These are phyloP conservation scores for Aureobasidium leucospermi DNA, from an alignment of 2,329 filamentous ascomycete species.

Conservation along the genomic window DNA sequence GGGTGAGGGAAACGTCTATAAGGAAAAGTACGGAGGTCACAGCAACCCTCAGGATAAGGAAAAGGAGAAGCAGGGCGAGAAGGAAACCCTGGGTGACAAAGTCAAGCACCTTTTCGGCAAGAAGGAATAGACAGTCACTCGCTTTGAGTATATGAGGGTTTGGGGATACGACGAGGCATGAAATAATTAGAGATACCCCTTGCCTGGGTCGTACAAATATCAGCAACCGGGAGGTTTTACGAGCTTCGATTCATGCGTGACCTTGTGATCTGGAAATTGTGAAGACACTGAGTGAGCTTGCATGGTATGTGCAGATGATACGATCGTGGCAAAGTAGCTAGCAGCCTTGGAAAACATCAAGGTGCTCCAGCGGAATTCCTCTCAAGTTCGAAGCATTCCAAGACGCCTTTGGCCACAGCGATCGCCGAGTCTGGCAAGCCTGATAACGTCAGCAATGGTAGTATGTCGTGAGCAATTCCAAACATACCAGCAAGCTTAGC, in stretches of 20 bases:
- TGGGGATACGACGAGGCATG: not conserved
- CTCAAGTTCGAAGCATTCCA: slow-evolving; percentile 31
- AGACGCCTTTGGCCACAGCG: slow-evolving; percentile 54
- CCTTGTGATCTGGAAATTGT: no score
- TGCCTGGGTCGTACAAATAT: not conserved
- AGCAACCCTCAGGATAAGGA: slow-evolving; percentile 25
- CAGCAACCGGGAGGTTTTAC: not conserved
- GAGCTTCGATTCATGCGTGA: no score
- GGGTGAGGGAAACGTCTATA: slow-evolving; percentile 41
- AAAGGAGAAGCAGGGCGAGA: slow-evolving; percentile 19
- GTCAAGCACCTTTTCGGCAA: slow-evolving; percentile 33
- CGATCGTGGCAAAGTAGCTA: not conserved
- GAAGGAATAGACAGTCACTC: slow-evolving; percentile 5
- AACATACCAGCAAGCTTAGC: slow-evolving; percentile 63
- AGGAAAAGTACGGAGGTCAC: slow-evolving; percentile 42
- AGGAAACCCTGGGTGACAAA: slow-evolving; percentile 36
- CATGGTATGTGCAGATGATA: not conserved
- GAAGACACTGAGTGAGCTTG: no score
- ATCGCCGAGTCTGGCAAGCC: slow-evolving; percentile 67
- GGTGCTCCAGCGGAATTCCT: not conserved
- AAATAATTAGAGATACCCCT: slow-evolving; percentile 12
- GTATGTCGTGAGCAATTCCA: not conserved
- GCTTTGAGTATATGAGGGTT: not conserved
- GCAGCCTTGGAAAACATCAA: not conserved
- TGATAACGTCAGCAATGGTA: slow-evolving; percentile 15